These are phyloP conservation scores for Phytopythium vexans DNA, from an alignment of 352 stramenopile genomes.

Conservation along the genomic window DNA sequence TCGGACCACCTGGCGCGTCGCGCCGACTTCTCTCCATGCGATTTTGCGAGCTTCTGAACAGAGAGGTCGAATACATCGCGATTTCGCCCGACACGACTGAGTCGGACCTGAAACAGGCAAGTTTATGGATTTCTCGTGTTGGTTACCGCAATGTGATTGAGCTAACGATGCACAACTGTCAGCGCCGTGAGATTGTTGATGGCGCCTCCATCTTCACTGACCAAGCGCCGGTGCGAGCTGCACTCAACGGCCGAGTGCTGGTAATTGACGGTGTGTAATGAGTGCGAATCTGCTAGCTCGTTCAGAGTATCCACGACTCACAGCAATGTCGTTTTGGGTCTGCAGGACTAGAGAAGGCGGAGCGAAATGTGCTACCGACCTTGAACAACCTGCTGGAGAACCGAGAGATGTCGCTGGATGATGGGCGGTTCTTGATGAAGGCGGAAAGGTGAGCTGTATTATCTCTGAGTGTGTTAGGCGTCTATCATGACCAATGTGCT, in stretches of 20 bases:
- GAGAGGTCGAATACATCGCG: constrained; percentile 88
- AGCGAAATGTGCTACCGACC: constrained; percentile 96
- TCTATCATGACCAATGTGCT: neutral
- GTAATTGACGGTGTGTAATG: constrained; percentile 87
- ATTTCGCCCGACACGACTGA: constrained; percentile 94
- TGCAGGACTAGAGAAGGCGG: constrained; percentile 90
- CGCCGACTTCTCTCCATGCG: constrained; percentile 73
- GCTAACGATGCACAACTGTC: neutral
- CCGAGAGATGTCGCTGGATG: constrained; percentile 93
- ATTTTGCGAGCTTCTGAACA: constrained; percentile 84
- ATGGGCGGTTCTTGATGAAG: constrained; percentile 92
- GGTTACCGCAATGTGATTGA: neutral
- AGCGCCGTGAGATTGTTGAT: constrained; percentile 69
- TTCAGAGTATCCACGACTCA: neutral
- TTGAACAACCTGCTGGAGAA: constrained; percentile 98
- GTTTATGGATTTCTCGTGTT: neutral
- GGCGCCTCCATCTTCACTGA: constrained; percentile 85
- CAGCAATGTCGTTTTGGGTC: neutral
- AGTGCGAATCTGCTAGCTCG: neutral
- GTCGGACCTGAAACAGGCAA: constrained; percentile 87
- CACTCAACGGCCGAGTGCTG: constrained; percentile 90
- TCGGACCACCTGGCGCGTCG: constrained; percentile 75
- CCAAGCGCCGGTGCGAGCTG: constrained; percentile 92
- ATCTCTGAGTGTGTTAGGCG: neutral
- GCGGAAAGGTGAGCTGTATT: constrained; percentile 49